Percentiles rank a stretch among this genome's conserved stretches.
phyloP scores from a whole-genome alignment of 1,284 basidiomycete genomes.

The Microbotryum silenes-acaulis region DNA sequence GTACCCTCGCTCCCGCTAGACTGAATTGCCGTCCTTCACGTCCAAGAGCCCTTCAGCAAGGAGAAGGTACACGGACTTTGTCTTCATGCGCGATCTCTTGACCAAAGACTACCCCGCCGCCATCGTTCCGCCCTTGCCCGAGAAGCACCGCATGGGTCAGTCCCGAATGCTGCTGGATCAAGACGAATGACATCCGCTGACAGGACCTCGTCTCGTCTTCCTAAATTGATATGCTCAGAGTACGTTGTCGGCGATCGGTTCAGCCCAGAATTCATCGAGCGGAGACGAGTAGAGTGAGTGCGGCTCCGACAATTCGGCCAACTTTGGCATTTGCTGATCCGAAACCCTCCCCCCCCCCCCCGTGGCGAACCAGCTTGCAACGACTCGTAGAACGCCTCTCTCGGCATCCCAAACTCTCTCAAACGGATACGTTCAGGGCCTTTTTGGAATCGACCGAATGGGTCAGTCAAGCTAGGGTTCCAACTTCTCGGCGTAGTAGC shows the following conservation, averaged over 20 bases:
- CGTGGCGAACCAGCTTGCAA: conserved; percentile 57
- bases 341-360: no score
- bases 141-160: conserved; percentile 89
- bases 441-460: conserved; percentile 98
- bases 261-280: conserved; percentile 91
- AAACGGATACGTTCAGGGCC: conserved; percentile 76
- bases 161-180: conserved; percentile 18
- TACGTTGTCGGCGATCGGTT: conserved; percentile 97
- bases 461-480: conserved; percentile 50
- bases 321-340: no score
- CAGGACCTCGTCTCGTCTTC: background rate
- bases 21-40: conserved; percentile 70
- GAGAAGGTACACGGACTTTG: conserved; percentile 93
- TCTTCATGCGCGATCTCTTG: conserved; percentile 82
- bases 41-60: conserved; percentile 63
- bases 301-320: no score
- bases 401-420: conserved; percentile 88
- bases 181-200: background rate
- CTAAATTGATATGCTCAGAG: conserved; percentile 49
- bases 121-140: conserved; percentile 89
- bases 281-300: conserved; percentile 75
- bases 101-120: conserved; percentile 90
- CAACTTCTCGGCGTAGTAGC: conserved; percentile 6
- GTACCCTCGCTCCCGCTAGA: conserved; percentile 47
- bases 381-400: conserved; percentile 84